Evolutionary conservation across 345 rosid genomes (phyloP).

Genomic region (Hirschfeldia incana): DNA sequence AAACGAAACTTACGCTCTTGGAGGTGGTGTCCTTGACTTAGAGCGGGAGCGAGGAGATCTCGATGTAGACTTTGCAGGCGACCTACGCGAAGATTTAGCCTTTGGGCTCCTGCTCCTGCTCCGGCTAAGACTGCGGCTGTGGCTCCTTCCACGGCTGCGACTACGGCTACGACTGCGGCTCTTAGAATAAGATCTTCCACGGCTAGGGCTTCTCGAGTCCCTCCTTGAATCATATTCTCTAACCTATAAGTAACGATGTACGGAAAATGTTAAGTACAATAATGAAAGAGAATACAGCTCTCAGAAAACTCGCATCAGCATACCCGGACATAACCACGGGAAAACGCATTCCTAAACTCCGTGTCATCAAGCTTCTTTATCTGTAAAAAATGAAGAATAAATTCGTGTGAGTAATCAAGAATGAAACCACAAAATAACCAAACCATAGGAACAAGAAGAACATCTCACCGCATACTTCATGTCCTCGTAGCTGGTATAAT

Average conservation of each 20-base stretch:
- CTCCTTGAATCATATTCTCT: conserved; percentile 78
- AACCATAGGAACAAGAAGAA: conserved; percentile 2
- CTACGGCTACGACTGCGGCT: conserved; percentile 66
- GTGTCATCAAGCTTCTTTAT: conserved; percentile 90
- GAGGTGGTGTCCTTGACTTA: conserved; percentile 64
- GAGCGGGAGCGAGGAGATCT: conserved; percentile 65
- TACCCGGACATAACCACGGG: conserved; percentile 86
- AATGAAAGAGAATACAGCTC: background rate
- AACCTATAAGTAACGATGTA: conserved; percentile 52
- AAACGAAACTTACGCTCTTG: conserved; percentile 59
- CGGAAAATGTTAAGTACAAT: conserved; percentile 10
- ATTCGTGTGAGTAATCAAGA: conserved; percentile 16
- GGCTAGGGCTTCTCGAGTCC: conserved; percentile 78
- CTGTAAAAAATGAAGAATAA: conserved; percentile 46
- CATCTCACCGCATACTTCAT: conserved; percentile 95
- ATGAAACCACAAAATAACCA: conserved; percentile 2
- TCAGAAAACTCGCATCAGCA: conserved; percentile 5
- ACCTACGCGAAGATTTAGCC: conserved; percentile 58
- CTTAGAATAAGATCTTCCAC: conserved; percentile 68
- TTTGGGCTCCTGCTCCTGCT: conserved; percentile 51
- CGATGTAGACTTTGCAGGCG: conserved; percentile 72
- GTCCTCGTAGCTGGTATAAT: conserved; percentile 90
- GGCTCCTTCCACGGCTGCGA: conserved; percentile 59
- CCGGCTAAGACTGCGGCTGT: conserved; percentile 53
- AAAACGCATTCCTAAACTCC: conserved; percentile 92